Base-by-base conservation (phyloP, 208 protist genomes). In the Leishmania aethiopica region DNA sequence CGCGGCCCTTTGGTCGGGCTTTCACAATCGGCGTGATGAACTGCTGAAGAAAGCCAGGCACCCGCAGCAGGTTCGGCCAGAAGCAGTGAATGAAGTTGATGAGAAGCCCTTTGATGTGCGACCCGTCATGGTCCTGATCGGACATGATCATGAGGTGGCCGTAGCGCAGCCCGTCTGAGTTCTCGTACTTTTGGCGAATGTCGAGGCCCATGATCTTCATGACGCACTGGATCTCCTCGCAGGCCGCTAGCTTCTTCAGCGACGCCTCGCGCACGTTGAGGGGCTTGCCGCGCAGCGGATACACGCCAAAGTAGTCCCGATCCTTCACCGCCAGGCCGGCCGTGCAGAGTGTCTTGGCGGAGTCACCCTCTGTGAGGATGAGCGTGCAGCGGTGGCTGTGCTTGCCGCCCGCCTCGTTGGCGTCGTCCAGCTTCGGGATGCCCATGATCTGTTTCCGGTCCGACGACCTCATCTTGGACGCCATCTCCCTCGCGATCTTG, bases 1-100 rank as follows among this genome's bases (percentile, higher is more conserved):
- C 87, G 35, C 96, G 93, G 28, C 86, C 88, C 83, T 99, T 98
- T 55, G 93, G 92, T 22, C 88, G 87, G n/a, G 94, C 98, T 90
- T 99, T 99, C 15, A 99, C 98, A 84, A 99, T 99, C 3, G 99
- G 99, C 28, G 99, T 99, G 77, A 99, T 99, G 89, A 99, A 99
- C 91, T 99, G 98, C 72, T 98, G 94, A 51, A 99, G 83, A 82
- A 99, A 99, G 32, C 99, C 98, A 22, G 93, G 92, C 49, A 95
- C 86, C 47, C 98, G 93, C 8, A 99, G 88, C 57, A 99, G 92
- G 19, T 90, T 86, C 11, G 99, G 99, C 99, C 99, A 99, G 90
- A 99, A 99, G 85, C 97, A 95, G 88, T 99, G 99, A 59, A 99
- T 95, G 75, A 99, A 98, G 93, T 99, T 99, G 88, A 99, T 99